phyloP scores from a whole-genome alignment of 257 asterid species.

The Gardenia jasminoides region DNA sequence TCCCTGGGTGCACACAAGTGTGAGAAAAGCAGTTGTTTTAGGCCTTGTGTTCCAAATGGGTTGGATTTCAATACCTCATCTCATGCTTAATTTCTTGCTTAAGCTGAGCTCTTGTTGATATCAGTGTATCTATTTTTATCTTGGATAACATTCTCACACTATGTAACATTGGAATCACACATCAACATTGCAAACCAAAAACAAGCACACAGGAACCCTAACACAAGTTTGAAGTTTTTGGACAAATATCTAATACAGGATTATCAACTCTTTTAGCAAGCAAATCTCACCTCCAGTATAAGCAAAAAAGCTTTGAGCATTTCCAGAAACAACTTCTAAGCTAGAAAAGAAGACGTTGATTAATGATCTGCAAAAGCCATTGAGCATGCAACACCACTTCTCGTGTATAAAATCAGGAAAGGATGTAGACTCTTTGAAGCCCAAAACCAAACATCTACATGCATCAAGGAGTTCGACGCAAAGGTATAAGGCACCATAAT shows the following conservation, averaged over 20 bases:
- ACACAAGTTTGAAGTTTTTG: not conserved
- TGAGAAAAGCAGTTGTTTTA: not conserved
- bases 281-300: constrained; percentile 56
- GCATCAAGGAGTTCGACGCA: constrained; percentile 73
- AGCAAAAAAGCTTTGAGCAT: constrained; percentile 41
- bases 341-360: constrained; percentile 45
- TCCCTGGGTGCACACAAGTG: not conserved
- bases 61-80: not conserved
- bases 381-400: constrained; percentile 54
- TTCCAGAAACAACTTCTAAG: constrained; percentile 37
- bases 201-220: not conserved
- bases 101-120: not conserved
- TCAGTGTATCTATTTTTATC: not conserved
- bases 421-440: constrained; percentile 28
- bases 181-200: not conserved
- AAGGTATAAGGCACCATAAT: constrained; percentile 67
- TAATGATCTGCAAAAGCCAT: constrained; percentile 45
- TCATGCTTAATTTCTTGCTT: not conserved
- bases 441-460: constrained; percentile 56
- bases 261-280: not conserved
- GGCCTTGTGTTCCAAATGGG: not conserved
- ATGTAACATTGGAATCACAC: not conserved
- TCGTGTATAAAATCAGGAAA: constrained; percentile 35
- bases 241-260: not conserved
- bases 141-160: not conserved